Percentiles rank a stretch among this genome's conserved stretches.
These are phyloP conservation scores for Aspergillus cejpii DNA, from an alignment of 2,329 filamentous ascomycete genomes.

Conservation along the genomic window DNA sequence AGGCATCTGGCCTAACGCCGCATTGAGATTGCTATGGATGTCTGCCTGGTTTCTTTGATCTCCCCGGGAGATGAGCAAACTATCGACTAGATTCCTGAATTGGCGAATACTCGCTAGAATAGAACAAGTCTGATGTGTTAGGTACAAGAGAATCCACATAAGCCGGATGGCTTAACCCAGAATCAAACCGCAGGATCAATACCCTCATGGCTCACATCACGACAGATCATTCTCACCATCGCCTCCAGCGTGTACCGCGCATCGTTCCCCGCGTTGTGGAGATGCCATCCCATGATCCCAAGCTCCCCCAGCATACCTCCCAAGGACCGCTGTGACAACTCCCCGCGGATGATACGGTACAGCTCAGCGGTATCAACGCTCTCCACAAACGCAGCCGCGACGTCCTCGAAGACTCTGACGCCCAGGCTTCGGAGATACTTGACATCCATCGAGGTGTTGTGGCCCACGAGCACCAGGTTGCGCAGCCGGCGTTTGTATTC, in stretches of 20 bases:
- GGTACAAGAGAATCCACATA: no score
- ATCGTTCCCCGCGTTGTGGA: slow-evolving; percentile 88
- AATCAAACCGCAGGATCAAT: no score
- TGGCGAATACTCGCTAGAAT: no score
- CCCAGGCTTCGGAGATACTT: slow-evolving; percentile 59
- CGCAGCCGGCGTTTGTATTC: slow-evolving; percentile 31
- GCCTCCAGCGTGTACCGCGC: slow-evolving; percentile 71
- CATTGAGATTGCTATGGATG: no score
- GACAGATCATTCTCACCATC: slow-evolving; percentile 53
- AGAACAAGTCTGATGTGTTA: no score
- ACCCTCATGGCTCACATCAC: background rate
- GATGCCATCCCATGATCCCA: slow-evolving; percentile 54
- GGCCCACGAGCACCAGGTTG: slow-evolving; percentile 71
- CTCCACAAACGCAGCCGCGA: slow-evolving; percentile 49
- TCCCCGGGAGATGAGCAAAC: no score
- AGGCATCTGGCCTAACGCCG: no score
- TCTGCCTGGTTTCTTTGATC: no score
- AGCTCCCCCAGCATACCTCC: slow-evolving; percentile 57
- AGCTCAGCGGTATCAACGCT: slow-evolving; percentile 66
- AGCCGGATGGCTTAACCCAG: no score
- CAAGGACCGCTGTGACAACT: slow-evolving; percentile 52
- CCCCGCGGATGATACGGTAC: slow-evolving; percentile 57
- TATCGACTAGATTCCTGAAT: no score
- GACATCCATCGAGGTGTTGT: slow-evolving; percentile 63
- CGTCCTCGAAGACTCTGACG: slow-evolving; percentile 43